phyloP scores from a whole-genome alignment of 2,329 filamentous ascomycete genomes.

The Ophiostoma novo-ulmi region DNA sequence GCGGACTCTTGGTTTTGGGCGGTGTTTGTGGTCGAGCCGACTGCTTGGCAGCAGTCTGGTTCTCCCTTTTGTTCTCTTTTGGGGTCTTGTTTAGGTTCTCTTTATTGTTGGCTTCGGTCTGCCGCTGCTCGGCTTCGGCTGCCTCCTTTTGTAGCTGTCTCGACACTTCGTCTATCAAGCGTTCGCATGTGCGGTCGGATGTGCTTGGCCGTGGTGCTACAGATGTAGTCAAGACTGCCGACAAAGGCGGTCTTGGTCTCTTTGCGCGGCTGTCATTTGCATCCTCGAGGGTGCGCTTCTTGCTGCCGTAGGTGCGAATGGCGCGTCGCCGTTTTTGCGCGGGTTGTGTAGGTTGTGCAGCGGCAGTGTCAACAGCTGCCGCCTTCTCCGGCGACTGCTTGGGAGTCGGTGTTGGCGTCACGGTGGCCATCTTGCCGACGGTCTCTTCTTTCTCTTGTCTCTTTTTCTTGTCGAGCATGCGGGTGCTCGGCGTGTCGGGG shows the following conservation, averaged over 20 bases:
- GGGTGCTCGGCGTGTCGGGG: conserved; percentile 25
- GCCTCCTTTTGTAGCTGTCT: conserved; percentile 21
- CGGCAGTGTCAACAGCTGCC: neutral
- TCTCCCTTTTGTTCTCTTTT: conserved; percentile 17
- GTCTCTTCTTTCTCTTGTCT: neutral
- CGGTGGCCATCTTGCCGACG: neutral
- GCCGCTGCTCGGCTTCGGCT: conserved; percentile 13
- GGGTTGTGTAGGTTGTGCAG: too few species aligned
- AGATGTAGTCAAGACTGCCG: neutral
- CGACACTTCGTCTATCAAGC: conserved; percentile 17
- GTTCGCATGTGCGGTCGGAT: neutral
- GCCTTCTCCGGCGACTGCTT: neutral
- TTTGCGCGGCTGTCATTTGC: neutral
- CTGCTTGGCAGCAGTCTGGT: conserved; percentile 1
- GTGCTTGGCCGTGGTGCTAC: neutral
- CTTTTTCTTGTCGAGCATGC: conserved; percentile 12
- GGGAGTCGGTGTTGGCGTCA: conserved; percentile 17
- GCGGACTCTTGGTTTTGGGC: conserved; percentile 15
- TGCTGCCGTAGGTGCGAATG: conserved; percentile 27
- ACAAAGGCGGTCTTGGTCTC: neutral
- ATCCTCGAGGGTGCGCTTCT: conserved; percentile 23
- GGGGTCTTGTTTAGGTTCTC: neutral
- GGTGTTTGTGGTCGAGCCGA: neutral
- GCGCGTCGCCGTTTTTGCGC: conserved; percentile 19
- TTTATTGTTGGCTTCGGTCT: neutral